Evolutionary conservation across 2,329 filamentous ascomycete genomes (phyloP).

Genomic region (Claviceps pusilla): DNA sequence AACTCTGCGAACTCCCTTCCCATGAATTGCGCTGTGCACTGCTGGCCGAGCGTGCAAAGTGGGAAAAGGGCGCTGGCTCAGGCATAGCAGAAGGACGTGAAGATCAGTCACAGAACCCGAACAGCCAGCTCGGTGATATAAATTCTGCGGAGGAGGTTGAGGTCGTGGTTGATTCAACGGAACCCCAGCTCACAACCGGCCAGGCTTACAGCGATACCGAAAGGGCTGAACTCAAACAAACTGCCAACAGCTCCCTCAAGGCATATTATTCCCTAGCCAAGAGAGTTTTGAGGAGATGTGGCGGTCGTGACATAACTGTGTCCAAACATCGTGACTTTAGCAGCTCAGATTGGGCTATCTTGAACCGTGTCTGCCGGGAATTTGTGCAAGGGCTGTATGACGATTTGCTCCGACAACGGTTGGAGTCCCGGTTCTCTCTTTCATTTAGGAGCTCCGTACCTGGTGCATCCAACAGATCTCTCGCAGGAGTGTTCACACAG

Average conservation of each 20-base stretch:
- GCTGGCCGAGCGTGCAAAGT: slow-evolving; percentile 50
- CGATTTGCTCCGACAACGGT: slow-evolving; percentile 25
- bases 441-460: slow-evolving; percentile 16
- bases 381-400: slow-evolving; percentile 41
- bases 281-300: slow-evolving; percentile 31
- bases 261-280: slow-evolving; percentile 36
- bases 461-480: slow-evolving; percentile 26
- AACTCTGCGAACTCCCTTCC: slow-evolving; percentile 61
- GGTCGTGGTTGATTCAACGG: slow-evolving; percentile 5
- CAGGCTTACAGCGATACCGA: slow-evolving; percentile 7
- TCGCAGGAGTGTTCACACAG: slow-evolving; percentile 38
- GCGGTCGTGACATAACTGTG: slow-evolving; percentile 34
- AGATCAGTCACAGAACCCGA: slow-evolving; percentile 14
- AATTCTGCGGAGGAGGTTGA: background rate
- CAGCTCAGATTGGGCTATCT: slow-evolving; percentile 28
- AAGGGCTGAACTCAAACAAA: slow-evolving; percentile 26
- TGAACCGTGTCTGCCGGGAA: slow-evolving; percentile 36
- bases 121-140: slow-evolving; percentile 8
- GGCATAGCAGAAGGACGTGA: slow-evolving; percentile 21
- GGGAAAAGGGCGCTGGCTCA: slow-evolving; percentile 44
- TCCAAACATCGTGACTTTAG: slow-evolving; percentile 30
- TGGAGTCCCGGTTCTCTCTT: slow-evolving; percentile 34
- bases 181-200: background rate
- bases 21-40: slow-evolving; percentile 45
- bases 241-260: slow-evolving; percentile 23